Conservation (phyloP, 805 yeast genomes). For the Millerago galiae region DNA sequence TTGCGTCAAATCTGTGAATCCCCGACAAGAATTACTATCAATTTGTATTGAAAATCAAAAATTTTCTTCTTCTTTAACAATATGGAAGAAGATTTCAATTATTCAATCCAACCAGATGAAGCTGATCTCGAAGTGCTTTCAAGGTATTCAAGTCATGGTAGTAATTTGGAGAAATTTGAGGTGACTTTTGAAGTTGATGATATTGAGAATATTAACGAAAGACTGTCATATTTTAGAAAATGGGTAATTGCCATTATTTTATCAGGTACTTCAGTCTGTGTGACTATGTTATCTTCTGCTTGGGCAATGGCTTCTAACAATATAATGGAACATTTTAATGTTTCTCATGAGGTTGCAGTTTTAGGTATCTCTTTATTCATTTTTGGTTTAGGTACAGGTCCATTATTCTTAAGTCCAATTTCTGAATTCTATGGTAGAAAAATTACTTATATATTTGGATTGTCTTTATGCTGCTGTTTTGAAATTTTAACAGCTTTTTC, state of each 20-base stretch:
- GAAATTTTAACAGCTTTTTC: constrained; percentile 49
- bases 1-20: too few relatives aligned
- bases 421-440: constrained; percentile 63
- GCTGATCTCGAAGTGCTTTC: constrained; percentile 14
- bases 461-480: constrained; percentile 56
- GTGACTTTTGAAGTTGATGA: constrained; percentile 22
- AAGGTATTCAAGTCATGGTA: constrained; percentile 5
- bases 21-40: too few relatives aligned
- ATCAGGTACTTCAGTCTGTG: constrained; percentile 50
- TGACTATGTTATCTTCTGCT: constrained; percentile 64
- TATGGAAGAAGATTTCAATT: constrained; percentile 4
- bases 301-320: constrained; percentile 58
- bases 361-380: constrained; percentile 58
- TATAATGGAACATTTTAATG: constrained; percentile 38
- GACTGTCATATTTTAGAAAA: constrained; percentile 41
- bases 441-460: constrained; percentile 50
- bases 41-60: too few relatives aligned
- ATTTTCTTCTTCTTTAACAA: too few relatives aligned
- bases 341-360: constrained; percentile 49
- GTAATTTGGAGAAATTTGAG: constrained; percentile 17
- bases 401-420: constrained; percentile 59
- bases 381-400: constrained; percentile 66
- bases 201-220: constrained; percentile 27
- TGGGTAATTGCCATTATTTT: constrained; percentile 50
- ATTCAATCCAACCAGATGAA: constrained; percentile 16